Percentiles rank a stretch among this genome's conserved stretches.
These are phyloP conservation scores for Eucalyptus polybractea DNA, from an alignment of 345 rosid species.

Conservation along the genomic window DNA sequence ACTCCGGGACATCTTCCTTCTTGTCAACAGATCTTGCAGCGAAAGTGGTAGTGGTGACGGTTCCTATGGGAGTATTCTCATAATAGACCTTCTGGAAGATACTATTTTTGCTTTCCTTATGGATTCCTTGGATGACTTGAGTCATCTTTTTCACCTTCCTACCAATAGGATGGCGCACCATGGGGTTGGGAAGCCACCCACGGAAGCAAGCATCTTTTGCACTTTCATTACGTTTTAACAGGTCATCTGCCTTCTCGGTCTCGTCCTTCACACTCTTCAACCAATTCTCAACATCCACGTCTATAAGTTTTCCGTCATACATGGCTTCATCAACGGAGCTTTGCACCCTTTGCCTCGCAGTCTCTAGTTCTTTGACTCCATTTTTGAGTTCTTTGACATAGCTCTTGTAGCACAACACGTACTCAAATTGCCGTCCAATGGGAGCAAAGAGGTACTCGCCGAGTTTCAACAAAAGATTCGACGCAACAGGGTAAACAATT, in stretches of 20 bases:
- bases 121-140: not conserved
- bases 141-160: not conserved
- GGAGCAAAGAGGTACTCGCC: fast-evolving
- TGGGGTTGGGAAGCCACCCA: not conserved
- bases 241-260: fast-evolving
- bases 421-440: not conserved
- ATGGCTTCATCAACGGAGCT: fast-evolving
- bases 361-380: fast-evolving
- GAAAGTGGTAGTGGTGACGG: fast-evolving
- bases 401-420: not conserved
- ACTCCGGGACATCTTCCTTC: too few relatives aligned
- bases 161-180: not conserved
- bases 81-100: too few relatives aligned
- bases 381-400: fast-evolving
- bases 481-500: too few relatives aligned
- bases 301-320: not conserved
- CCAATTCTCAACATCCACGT: fast-evolving
- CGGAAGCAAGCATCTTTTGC: not conserved
- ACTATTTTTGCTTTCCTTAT: too few relatives aligned
- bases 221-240: fast-evolving
- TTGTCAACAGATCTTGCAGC: too few relatives aligned
- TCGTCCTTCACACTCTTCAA: not conserved
- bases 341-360: fast-evolving
- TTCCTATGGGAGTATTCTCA: too few relatives aligned
- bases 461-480: not conserved